Percentiles rank a stretch among this genome's conserved stretches.
These are phyloP conservation scores for Hypomontagnella submonticulosa DNA, from an alignment of 495 filamentous ascomycete genomes.

Conservation along the genomic window DNA sequence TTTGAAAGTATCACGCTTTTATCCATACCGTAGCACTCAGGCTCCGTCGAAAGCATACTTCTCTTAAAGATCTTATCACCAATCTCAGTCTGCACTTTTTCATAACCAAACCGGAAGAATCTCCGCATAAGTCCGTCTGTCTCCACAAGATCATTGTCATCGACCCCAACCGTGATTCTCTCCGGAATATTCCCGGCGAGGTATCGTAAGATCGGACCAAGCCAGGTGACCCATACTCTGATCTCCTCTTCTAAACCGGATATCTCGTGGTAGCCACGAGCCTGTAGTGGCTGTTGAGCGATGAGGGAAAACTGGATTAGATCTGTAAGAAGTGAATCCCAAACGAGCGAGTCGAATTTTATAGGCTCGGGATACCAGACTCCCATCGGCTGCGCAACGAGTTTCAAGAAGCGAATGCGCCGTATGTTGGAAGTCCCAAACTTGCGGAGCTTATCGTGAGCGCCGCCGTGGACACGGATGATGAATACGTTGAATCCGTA, in stretches of 20 bases:
- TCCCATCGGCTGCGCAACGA: not conserved
- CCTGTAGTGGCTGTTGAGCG: not conserved
- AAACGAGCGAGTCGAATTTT: not conserved
- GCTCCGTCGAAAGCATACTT: not conserved
- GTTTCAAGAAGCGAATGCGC: constrained; percentile 13
- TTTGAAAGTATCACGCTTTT: not conserved
- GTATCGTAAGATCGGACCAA: constrained; percentile 11
- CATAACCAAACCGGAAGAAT: constrained; percentile 5
- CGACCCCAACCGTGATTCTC: constrained; percentile 4
- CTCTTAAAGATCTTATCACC: constrained; percentile 7
- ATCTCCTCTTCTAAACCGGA: not conserved
- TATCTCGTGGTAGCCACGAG: not conserved
- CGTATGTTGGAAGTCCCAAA: constrained; percentile 1
- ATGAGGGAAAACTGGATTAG: constrained; percentile 7
- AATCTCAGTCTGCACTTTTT: constrained; percentile 7
- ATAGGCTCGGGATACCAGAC: not conserved
- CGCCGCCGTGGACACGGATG: not conserved
- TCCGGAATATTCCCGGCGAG: constrained; percentile 8
- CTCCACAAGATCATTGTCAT: not conserved
- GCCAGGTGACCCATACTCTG: not conserved
- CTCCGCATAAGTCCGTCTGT: constrained; percentile 1
- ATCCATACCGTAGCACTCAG: not conserved
- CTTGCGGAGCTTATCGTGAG: not conserved
- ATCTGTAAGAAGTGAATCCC: constrained; percentile 6
- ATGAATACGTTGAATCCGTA: constrained; percentile 4